These are phyloP conservation scores for Wallacemonas sp. DNA, from an alignment of 208 protist genomes.

Conservation along the genomic window DNA sequence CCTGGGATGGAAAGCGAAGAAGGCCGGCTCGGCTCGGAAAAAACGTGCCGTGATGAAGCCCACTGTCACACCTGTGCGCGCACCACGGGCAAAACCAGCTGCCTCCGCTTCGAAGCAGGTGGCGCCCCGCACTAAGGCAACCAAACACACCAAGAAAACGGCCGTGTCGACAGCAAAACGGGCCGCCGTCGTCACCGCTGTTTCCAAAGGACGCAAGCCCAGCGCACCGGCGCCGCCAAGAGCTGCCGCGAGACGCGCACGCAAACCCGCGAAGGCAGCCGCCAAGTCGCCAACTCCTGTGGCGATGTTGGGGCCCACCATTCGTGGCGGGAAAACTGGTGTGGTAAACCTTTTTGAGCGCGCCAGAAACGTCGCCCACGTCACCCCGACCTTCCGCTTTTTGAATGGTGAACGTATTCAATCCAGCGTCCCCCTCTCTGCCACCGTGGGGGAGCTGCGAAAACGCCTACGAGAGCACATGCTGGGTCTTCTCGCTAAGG, in stretches of 20 bases:
- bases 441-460: neutral
- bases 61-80: no score
- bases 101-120: no score
- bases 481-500: neutral
- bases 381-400: constrained; percentile 5
- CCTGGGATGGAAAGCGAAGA: neutral
- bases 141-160: neutral
- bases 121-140: no score
- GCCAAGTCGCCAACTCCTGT: no score
- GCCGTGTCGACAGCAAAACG: neutral
- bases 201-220: no score
- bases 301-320: no score
- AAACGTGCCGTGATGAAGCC: no score
- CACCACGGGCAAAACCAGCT: no score
- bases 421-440: neutral
- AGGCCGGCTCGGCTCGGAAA: neutral
- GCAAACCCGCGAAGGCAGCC: no score
- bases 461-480: neutral
- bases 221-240: no score
- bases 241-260: no score
- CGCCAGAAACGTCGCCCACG: neutral
- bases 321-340: neutral
- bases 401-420: neutral
- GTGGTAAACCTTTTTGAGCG: neutral
- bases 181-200: no score